Evolutionary conservation across 108 stramenopile genomes (phyloP), one percentile per base, ranked within the genome.

Genomic region (Asterionellopsis glacialis): DNA sequence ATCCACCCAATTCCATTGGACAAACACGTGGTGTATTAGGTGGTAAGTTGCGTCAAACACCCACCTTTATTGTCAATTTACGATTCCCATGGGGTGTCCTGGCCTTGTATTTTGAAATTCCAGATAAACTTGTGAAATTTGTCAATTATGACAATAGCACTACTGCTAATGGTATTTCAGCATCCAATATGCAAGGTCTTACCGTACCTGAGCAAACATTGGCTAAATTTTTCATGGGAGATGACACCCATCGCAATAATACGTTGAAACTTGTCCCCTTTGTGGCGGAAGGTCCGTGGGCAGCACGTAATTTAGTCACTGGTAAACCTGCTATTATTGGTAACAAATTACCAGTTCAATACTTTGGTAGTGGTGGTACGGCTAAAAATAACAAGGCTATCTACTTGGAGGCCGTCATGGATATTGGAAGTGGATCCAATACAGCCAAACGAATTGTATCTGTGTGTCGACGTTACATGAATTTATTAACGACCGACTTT

Each of bases 11-110:
- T n/a, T 67, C 75, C 41, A 72, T 80, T 48, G 79, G 74, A 53
- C 56, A 74, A 16, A 47, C 16, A 16, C 1, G 18, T 6, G 45
- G 72, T 33, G 67, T 92, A 33, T 62, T 95, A 26, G 79, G 80
- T 11, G 93, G 93, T 1, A 60, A 69, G 9, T 53, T 91, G 25
- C 64, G 93, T 25, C 86, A 88, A 23, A 61, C 68, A 11, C 83
- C 88, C 9, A 94, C 93, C 22, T 88, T 94, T 58, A 68, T 94
- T 26, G 81, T 94, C 59, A 95, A 95, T 60, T 95, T 90, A 64
- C 73, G 90, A 2, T 66, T 95, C 24, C 94, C 94, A 7, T 95
- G 94, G 94, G 94, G 94, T 15, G 75, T 88, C 12, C 74, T 89
- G 57, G 49, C 87, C 25, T 68, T 79, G 0, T 95, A 92, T 63